phyloP scores from a whole-genome alignment of 2,329 filamentous ascomycete genomes.

The Xylariaceae sp. region DNA sequence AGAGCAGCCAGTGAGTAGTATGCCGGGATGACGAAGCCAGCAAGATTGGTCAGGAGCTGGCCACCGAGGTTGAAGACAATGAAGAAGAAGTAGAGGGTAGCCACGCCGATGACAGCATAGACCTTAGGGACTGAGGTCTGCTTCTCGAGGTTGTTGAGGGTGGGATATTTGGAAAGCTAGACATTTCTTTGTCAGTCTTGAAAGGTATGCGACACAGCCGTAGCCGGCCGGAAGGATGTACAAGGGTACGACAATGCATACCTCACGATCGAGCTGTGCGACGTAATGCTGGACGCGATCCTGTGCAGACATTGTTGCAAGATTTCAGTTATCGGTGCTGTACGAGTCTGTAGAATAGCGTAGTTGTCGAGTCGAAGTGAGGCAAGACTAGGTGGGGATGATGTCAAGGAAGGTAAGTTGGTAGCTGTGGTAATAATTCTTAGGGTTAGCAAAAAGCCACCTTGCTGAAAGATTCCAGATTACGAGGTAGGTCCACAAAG shows the following conservation, averaged over 20 bases:
- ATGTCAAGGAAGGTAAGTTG: conserved; percentile 24
- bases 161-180: conserved; percentile 83
- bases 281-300: conserved; percentile 78
- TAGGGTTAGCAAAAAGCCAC: conserved; percentile 36
- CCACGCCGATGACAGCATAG: conserved; percentile 77
- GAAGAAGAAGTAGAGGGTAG: conserved; percentile 83
- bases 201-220: conserved; percentile 20
- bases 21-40: conserved; percentile 78
- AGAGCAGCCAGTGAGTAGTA: conserved; percentile 84
- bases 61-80: conserved; percentile 92
- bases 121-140: conserved; percentile 82
- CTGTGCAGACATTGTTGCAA: conserved; percentile 69
- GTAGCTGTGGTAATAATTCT: conserved; percentile 27
- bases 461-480: too few relatives aligned
- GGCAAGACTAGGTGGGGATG: conserved; percentile 28
- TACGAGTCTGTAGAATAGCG: conserved; percentile 8
- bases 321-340: conserved; percentile 12
- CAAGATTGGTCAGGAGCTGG: conserved; percentile 84
- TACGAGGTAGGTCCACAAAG: conserved; percentile 23
- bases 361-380: conserved; percentile 8
- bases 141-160: conserved; percentile 84
- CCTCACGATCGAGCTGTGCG: conserved; percentile 81
- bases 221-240: conserved; percentile 2
- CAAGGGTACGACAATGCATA: conserved; percentile 44
- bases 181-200: conserved; percentile 22